Conservation (phyloP, 2,329 filamentous ascomycete genomes). For the Fusarium nelsonii region DNA sequence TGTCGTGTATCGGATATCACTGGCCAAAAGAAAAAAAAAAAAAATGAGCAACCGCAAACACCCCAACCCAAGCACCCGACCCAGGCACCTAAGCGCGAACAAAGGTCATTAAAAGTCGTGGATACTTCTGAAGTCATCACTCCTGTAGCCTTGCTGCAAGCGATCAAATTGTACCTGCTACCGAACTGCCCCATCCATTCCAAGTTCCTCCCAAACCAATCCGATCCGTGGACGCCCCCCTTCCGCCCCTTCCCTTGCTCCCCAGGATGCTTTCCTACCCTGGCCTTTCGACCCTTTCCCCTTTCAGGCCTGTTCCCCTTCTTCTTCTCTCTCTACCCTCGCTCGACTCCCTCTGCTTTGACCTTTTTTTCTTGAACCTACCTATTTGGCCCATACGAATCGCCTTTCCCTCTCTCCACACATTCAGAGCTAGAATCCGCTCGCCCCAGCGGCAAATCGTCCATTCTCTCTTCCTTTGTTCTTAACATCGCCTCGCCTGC, state of each 20-base stretch:
- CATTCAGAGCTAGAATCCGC: slow-evolving; percentile 36
- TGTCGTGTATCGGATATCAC: slow-evolving; percentile 27
- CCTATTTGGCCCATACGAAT: slow-evolving; percentile 38
- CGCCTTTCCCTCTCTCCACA: slow-evolving; percentile 36
- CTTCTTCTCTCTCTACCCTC: slow-evolving; percentile 35
- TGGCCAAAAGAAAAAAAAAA: neutral
- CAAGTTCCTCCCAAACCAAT: slow-evolving; percentile 7
- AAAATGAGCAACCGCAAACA: slow-evolving; percentile 20
- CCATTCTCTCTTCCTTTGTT: slow-evolving; percentile 38
- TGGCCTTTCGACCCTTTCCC: slow-evolving; percentile 39
- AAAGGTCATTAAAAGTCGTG: slow-evolving; percentile 13
- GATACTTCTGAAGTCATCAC: slow-evolving; percentile 11
- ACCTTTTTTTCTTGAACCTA: slow-evolving; percentile 38
- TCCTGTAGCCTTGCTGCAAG: neutral
- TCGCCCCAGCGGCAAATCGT: slow-evolving; percentile 39
- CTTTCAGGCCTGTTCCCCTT: slow-evolving; percentile 44
- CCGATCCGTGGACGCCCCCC: slow-evolving; percentile 34
- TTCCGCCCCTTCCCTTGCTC: slow-evolving; percentile 23
- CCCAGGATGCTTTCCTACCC: slow-evolving; percentile 36
- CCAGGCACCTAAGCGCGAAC: neutral
- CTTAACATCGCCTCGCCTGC: slow-evolving; percentile 24
- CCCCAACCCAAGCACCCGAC: neutral
- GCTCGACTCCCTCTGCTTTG: slow-evolving; percentile 43
- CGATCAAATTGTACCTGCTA: slow-evolving; percentile 20
- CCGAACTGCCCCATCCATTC: slow-evolving; percentile 24